phyloP scores from a whole-genome alignment of 2,329 filamentous ascomycete species.

The Fusarium sp. region DNA sequence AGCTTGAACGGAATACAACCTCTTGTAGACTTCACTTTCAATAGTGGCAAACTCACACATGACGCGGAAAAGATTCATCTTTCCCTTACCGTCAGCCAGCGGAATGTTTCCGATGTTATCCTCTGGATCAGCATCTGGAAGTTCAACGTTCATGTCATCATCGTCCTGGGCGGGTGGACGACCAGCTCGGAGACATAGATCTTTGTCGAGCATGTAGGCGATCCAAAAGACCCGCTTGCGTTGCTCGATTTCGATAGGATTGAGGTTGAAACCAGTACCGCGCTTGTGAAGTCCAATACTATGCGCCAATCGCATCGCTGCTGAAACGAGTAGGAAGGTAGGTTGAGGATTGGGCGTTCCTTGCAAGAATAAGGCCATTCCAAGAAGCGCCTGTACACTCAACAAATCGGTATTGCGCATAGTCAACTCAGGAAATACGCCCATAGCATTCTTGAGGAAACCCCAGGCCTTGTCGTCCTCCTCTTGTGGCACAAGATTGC shows the following conservation, averaged over 20 bases:
- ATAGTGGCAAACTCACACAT: constrained; percentile 95
- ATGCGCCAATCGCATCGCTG: constrained; percentile 90
- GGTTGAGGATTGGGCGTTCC: constrained; percentile 97
- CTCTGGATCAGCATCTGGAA: constrained; percentile 89
- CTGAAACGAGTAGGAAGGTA: constrained; percentile 89
- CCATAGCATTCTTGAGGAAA: constrained; percentile 97
- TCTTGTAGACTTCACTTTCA: constrained; percentile 94
- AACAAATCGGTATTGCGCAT: constrained; percentile 97
- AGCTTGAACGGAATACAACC: constrained; percentile 92
- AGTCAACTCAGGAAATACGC: constrained; percentile 90
- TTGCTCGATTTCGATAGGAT: constrained; percentile 94
- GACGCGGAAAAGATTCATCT: constrained; percentile 93
- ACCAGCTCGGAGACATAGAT: constrained; percentile 72
- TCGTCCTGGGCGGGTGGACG: constrained; percentile 74
- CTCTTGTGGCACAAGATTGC: constrained; percentile 88
- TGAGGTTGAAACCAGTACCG: constrained; percentile 92
- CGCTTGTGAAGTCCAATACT: constrained; percentile 96
- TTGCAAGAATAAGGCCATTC: constrained; percentile 95
- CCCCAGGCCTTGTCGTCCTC: constrained; percentile 97
- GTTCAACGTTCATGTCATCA: constrained; percentile 91
- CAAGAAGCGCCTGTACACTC: constrained; percentile 93
- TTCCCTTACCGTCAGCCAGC: constrained; percentile 87
- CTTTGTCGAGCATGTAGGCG: constrained; percentile 76
- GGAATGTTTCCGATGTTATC: constrained; percentile 97
- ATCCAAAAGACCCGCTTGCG: constrained; percentile 78